Evolutionary conservation across 768 basidiomycete genomes (phyloP), one percentile per base, ranked within the genome.

Genomic region (Exsudoporus frostii): DNA sequence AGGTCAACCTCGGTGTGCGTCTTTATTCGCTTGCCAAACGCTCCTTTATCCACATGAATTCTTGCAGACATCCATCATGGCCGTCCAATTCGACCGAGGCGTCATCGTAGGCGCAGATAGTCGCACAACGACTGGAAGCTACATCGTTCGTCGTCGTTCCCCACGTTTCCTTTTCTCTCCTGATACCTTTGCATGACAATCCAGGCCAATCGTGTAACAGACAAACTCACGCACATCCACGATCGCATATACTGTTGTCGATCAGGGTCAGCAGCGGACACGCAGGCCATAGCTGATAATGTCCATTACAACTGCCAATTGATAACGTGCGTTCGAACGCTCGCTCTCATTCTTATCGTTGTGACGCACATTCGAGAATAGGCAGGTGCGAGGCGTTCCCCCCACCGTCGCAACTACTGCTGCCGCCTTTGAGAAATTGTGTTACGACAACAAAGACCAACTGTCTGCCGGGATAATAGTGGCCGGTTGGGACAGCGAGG

Each of bases 171-270:
- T 6, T 13, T 39, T 22, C 11, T 25, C 45, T 37, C 30, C 37
- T 49, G 15, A 48, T 25, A 19, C 42, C 38, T 30, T 36, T 37
- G 15, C 10, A 24, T 10, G n/a, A 47, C 37, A 9, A 30, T 46
- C 34, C 56, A 96, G 93, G 92, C 94, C 24, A 98, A 98, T 71
- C 88, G 96, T 72, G 96, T 98, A 19, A 99, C 96, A 39, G 96
- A 99, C 80, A 99, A 99, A 75, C 81, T 98, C 55, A 97, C 95
- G 2, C 83, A 91, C 68, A 80, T 99, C 61, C 94, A 98, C 71
- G 97, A 99, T 74, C 92, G 93, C 61, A 91, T 98, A 71, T 99
- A 98, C 73, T 99, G 97, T 71, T 99, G 97, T 82, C 89, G 97
- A 54, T 97, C 93, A 39, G 97, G 97, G 45, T 97, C 94, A 60